Conservation (phyloP, 495 filamentous ascomycete species). For the Articulospora tetracladia region DNA sequence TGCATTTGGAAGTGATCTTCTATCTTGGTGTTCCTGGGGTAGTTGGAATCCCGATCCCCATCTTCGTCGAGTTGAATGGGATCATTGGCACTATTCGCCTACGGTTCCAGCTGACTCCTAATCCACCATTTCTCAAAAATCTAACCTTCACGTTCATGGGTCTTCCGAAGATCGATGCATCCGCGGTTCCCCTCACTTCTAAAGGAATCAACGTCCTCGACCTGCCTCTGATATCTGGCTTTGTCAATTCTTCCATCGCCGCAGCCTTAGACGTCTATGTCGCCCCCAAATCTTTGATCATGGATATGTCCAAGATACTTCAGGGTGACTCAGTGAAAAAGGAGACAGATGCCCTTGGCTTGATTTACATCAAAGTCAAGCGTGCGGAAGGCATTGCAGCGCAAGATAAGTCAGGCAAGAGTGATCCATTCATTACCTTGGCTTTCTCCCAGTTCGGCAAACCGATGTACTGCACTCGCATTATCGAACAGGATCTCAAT, state of each 20-base stretch:
- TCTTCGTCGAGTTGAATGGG: conserved; percentile 51
- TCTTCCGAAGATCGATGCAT: conserved; percentile 46
- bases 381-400: conserved; percentile 31
- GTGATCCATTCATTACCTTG: conserved; percentile 67
- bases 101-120: conserved; percentile 47
- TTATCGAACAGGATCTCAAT: conserved; percentile 68
- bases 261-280: conserved; percentile 52
- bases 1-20: conserved; percentile 47
- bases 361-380: conserved; percentile 42
- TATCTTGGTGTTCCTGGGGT: conserved; percentile 31
- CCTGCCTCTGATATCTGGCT: conserved; percentile 45
- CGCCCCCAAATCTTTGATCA: conserved; percentile 47
- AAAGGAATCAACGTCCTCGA: conserved; percentile 49
- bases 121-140: conserved; percentile 49
- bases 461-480: conserved; percentile 70
- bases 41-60: conserved; percentile 22
- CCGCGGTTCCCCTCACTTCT: conserved; percentile 43
- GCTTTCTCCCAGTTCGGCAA: conserved; percentile 71
- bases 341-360: conserved; percentile 43
- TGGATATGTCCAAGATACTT: conserved; percentile 50
- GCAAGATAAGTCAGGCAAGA: conserved; percentile 49
- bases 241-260: conserved; percentile 49
- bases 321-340: conserved; percentile 53
- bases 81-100: conserved; percentile 45
- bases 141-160: conserved; percentile 51